Base-by-base conservation (phyloP, 1,139 yeast genomes). In the Saccharomyces hybrid region DNA sequence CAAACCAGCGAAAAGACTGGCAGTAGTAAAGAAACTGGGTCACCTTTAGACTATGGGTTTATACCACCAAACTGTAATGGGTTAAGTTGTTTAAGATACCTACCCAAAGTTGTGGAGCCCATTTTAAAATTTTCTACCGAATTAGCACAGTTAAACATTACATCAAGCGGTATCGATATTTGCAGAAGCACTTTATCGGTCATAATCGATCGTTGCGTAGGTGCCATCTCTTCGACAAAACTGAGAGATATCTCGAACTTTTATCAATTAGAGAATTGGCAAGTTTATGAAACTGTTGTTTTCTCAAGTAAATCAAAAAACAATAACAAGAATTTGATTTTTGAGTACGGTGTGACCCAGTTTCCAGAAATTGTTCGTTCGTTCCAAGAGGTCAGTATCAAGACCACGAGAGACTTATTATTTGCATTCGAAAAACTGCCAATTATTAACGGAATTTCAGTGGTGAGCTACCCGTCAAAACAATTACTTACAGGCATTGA, bases 31-130 rank as follows among this genome's bases (percentile, higher is more conserved):
- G 67, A 66, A 19, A 24, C 59, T 48, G 68, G 71, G 29, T 32
- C 64, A 1, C 66, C 73, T 2, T 60, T 70, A 8, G 67, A 78
- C 47, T 77, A 75, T 67, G 82, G 83, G 2, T 83, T 82, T 61
- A 64, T 83, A 28, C 89, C 90, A 1, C 83, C 83, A 1, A 72
- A 74, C 55, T 75, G 88, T 1, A 85, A 83, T 61, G 78, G 85
- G 7, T 69, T 85, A 31, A 76, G 86, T 51, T 75, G 85, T 1
- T 69, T 78, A 19, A 73, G 78, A 57, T 80, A 78, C 59, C 64
- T 81, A 38, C 74, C 78, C 49, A 66, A 72, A 56, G 69, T 81
- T 50, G 66, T 75, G 50, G 71, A 72, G 51, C 64, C 72, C 11
- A 62, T 77, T 51, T 63, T 78, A 50, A 66, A 71, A 48, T 66